These are phyloP conservation scores for Diplosphaera chodatii DNA, from an alignment of 139 green algal genomes.

Conservation along the genomic window DNA sequence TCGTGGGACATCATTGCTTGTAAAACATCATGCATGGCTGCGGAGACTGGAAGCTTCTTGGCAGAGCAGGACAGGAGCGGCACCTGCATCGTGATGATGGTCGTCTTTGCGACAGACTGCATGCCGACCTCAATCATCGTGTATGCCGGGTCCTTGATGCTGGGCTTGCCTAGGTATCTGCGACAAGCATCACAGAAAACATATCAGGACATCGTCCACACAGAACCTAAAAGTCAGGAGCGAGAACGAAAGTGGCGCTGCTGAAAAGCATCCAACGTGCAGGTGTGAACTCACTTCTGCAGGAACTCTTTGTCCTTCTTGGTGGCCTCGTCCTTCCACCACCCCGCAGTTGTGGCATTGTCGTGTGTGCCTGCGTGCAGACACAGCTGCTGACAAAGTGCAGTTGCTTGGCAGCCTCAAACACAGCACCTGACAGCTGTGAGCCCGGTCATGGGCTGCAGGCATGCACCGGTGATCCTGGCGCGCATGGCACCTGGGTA, in stretches of 20 bases:
- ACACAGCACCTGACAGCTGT: background rate
- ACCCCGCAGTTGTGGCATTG: conserved; percentile 91
- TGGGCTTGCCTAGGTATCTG: background rate
- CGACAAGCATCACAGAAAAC: background rate
- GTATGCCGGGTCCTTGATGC: conserved; percentile 64
- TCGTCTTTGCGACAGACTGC: conserved; percentile 58
- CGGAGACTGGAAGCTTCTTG: no score
- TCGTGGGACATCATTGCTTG: no score
- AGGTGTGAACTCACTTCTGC: conserved; percentile 55
- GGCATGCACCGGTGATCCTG: no score
- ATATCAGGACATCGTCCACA: background rate
- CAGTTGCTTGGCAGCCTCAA: background rate
- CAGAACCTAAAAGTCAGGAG: background rate
- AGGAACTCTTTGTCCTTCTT: conserved; percentile 56
- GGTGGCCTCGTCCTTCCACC: conserved; percentile 55
- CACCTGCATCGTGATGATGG: conserved; percentile 80
- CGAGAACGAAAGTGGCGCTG: no score
- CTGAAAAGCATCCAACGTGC: background rate
- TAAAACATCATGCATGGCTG: no score
- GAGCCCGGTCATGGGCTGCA: background rate
- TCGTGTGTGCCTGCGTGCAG: conserved; percentile 84
- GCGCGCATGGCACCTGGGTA: conserved; percentile 50
- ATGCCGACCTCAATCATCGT: conserved; percentile 72
- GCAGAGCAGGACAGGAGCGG: background rate
- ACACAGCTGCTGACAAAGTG: background rate